Percentiles rank a stretch among this genome's conserved stretches.
Evolutionary conservation across 1,139 yeast genomes (phyloP).

Genomic region (Magnusiomyces tetraspermus): DNA sequence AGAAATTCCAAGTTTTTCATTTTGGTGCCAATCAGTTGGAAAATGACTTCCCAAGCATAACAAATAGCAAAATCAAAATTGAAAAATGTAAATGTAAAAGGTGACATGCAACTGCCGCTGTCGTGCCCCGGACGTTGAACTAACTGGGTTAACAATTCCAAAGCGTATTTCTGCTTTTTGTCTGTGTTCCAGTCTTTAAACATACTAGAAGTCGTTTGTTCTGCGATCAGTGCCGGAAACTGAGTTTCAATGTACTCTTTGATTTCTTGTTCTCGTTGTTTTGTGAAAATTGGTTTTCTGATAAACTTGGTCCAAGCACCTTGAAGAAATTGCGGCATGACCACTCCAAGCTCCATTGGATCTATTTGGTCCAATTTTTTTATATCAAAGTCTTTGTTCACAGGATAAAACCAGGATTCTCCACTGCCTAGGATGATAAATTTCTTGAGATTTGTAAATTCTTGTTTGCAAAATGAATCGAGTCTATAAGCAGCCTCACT

Average conservation of each 20-base stretch:
- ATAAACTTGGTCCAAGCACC: background rate
- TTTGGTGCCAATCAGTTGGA: background rate
- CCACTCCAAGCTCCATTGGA: background rate
- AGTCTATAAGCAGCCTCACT: background rate
- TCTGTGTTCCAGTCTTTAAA: background rate
- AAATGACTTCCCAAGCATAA: background rate
- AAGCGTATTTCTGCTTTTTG: background rate
- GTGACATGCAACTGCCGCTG: too few species aligned
- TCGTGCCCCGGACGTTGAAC: background rate
- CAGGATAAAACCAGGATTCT: background rate
- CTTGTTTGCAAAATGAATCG: background rate
- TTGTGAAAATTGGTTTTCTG: background rate
- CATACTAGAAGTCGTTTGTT: background rate
- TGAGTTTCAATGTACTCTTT: background rate
- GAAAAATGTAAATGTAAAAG: background rate
- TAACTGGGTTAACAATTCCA: background rate
- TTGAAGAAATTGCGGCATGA: background rate
- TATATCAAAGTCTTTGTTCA: background rate
- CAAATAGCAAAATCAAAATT: too few species aligned
- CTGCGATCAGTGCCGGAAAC: background rate
- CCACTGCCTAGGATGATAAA: background rate
- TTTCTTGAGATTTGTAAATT: background rate
- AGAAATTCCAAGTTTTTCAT: background rate
- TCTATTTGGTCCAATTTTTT: background rate
- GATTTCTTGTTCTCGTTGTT: background rate